Evolutionary conservation across 2,329 filamentous ascomycete genomes (phyloP), one percentile per base, ranked within the genome.

Genomic region (Epichloe uncinata): DNA sequence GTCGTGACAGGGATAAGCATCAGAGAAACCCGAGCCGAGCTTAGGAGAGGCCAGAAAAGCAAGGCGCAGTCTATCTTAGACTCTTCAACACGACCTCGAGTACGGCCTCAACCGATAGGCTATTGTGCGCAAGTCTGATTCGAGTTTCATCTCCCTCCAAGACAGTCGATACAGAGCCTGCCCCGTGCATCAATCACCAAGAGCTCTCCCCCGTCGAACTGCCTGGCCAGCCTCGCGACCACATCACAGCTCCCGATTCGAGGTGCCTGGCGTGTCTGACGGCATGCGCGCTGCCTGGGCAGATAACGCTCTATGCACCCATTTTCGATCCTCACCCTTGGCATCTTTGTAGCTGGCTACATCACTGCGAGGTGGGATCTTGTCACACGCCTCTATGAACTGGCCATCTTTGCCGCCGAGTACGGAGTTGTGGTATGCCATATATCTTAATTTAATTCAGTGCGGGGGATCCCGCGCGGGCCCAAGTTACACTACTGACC

Each of bases 341-440:
- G 86, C 73, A 96, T 98, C 74, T 98, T 98, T 75, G 85, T 97
- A 78, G 91, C 93, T 73, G 93, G 93, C 70, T 98, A 98, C 78
- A 97, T 91, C 69, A 98, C 93, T 72, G 93, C 93, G 66, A 86
- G 93, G 76, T 98, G 93, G 90, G 93, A 97, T 72, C 83, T 98
- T 55, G 89, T 96, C 59, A 96, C 91, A 60, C 84, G 90, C 62
- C 78, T 97, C 61, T 95, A 96, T 84, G 91, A 98, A 71, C 81
- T 98, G 62, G 86, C 88, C 59, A 85, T 95, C 57, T 98, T 97
- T 68, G 93, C 94, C 59, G 96, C 90, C 89, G 87, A 97, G 69
- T 87, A 97, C 87, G 89, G 91, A 65, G 93, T 98, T 62, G 85
- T 97, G 66, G 89, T 95, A 73, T 63, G 50, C 38, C 30, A 16